Base-by-base conservation (phyloP, 805 yeast species). In the Ogataea angusta region DNA sequence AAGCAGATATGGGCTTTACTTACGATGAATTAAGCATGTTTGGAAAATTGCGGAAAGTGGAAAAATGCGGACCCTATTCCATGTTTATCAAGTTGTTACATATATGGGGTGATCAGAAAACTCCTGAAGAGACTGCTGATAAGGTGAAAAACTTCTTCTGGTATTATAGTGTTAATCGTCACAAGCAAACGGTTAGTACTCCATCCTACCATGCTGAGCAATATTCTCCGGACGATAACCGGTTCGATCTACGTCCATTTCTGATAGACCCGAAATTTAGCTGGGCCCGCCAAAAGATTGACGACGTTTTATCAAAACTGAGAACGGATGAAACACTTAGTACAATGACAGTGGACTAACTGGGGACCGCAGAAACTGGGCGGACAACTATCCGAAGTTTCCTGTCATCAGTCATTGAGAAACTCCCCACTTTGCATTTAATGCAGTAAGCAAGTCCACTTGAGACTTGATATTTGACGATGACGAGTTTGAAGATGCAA, bases 151-250 rank as follows among this genome's bases (percentile, higher is more conserved):
- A 80, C 40, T 93, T 93, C 65, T 93, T 86, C 74, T 90, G 85
- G 70, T 93, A 77, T 60, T 95, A 93, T 64, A 96, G 97, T 4
- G 78, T 93, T 42, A 93, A 93, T 63, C 80, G 99, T 56, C 99
- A 93, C 64, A 93, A 93, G 66, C 93, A 87, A 80, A 93, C 99
- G 1, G 90, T 91, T n/a, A 73, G 90, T 61, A 93, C 99, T 0
- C 99, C 99, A 10, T 77, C 95, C 26, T 93, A 93, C 58, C 99
- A 93, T 56, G 99, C 99, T 0, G 99, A 93, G 62, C 95, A 87
- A 56, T 93, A 93, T 59, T 90, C 98, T 2, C 97, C 99, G 1
- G 99, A 93, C 63, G 99, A 93, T 63, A 93, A 93, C 61, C 74
- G 99, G 54, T 93, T 85, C 63, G 99, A 93, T 61, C 69, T 95